Evolutionary conservation across 2,329 filamentous ascomycete genomes (phyloP), one percentile per base, ranked within the genome.

Genomic region (Tricladium varicosporioides): DNA sequence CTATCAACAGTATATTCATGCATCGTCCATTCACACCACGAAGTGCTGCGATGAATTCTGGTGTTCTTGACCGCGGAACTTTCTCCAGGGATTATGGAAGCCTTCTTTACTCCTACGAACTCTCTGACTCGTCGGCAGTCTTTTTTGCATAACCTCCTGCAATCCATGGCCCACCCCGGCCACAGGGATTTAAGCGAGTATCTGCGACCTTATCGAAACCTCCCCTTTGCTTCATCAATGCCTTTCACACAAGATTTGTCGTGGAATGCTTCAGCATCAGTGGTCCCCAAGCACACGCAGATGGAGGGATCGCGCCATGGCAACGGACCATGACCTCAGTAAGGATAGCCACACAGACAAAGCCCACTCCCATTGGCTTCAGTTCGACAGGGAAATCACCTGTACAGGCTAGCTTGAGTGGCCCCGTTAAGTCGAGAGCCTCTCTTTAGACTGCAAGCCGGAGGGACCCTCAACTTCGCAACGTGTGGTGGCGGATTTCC

Each of bases 201-300:
- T 60, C 61, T 68, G 66, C 63, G 63, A 69, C 67, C 60, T 59
- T 57, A 55, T 56, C 67, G 67, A 69, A 69, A 69, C 67, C 59
- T 57, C 56, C 45, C 61, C 52, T 57, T 53, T 64, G 60, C 61
- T 58, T 65, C 61, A 61, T 60, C 65, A 59, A 61, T 60, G 52
- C 54, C 56, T 65, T 55, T 67, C 61, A 60, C 47, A 67, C 63
- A 61, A 59, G 42, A 49, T 55, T 46, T 60, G 63, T 58, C 55
- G 44, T 53, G 60, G 47, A 54, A 53, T 57, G 55, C 55, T 42
- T 51, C 55, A 46, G n/a, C 43, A 42, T 18, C 32, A 51, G 16
- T 32, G 44, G 15, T 5, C 18, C n/a, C 46, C 51, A 54, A 58
- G 57, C 58, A 60, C 53, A 51, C 16, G 27, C 22, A 14, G 33